Evolutionary conservation across 192 early-diverging fungal species (phyloP).

Genomic region (Entophlyctis luteolus): DNA sequence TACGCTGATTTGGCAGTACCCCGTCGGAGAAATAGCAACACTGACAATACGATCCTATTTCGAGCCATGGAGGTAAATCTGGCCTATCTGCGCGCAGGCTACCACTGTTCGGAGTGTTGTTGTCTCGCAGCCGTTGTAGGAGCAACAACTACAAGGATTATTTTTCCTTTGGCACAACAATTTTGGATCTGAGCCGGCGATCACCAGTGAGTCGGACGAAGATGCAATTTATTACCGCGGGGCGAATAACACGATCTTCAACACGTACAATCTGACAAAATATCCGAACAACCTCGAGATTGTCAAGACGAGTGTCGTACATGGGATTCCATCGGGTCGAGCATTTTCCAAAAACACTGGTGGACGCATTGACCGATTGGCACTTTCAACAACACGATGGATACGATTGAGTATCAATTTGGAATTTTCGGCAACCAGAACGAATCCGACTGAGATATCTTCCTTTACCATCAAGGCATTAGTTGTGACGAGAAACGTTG

Average conservation of each 20-base stretch:
- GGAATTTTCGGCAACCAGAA: conserved; percentile 29
- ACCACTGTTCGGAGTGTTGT: conserved; percentile 15
- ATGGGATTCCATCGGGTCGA: conserved; percentile 4
- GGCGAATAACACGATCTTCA: conserved; percentile 16
- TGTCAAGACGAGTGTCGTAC: neutral
- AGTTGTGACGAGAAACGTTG: conserved; percentile 2
- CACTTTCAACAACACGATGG: conserved; percentile 18
- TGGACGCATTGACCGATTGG: conserved; percentile 27
- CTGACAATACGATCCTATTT: conserved; percentile 22
- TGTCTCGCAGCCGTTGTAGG: neutral
- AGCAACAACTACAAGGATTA: neutral
- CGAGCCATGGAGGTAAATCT: conserved; percentile 22
- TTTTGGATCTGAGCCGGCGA: neutral
- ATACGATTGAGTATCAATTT: conserved; percentile 27
- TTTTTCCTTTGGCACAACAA: neutral
- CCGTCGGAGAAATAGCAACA: conserved; percentile 16
- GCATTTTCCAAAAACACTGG: conserved; percentile 21
- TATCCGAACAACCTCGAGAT: conserved; percentile 21
- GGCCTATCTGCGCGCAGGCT: neutral
- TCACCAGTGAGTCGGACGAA: neutral
- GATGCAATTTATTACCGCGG: conserved; percentile 11
- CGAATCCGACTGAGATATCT: neutral
- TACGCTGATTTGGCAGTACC: conserved; percentile 14
- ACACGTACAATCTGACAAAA: conserved; percentile 25
- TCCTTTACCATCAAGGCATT: neutral